Evolutionary conservation across 2,329 filamentous ascomycete species (phyloP), one percentile per base, ranked within the genome.

Genomic region (Fusarium kyushuense): DNA sequence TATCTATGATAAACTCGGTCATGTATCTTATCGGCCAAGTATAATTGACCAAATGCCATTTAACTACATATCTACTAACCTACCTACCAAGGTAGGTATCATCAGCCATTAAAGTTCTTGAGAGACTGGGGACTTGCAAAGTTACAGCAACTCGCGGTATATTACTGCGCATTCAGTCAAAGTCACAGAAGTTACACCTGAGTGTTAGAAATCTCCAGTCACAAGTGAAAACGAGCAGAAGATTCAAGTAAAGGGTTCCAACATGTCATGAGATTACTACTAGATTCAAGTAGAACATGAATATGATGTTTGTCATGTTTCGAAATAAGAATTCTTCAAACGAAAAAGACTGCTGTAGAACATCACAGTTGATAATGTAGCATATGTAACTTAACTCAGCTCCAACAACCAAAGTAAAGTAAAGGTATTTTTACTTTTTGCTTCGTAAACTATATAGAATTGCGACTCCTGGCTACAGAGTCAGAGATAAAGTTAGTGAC

Each of bases 1-100:
- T 58, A 62, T 62, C 59, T 33, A 30, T 19, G 30, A 55, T 62
- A 67, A 38, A 11, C n/a, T 21, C 35, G 6, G 7, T 19, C 17
- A 19, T 13, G 11, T 36, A 36, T 36, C 16, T 36, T n/a, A 36
- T 36, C n/a, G n/a, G 8, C n/a, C 38, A 41, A 23, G 32, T 16
- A 33, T 33, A 17, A 33, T 33, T 33, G 14, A 17, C 14, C 30
- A n/a, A 32, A 32, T 25, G 25, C 7, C 25, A 25, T 7, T n/a
- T n/a, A n/a, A n/a, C n/a, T n/a, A n/a, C n/a, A n/a, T n/a, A n/a
- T n/a, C n/a, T 25, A 25, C 23, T 25, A 25, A 25, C 23, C 23
- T 25, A 25, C 23, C n/a, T n/a, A n/a, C n/a, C n/a, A n/a, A n/a
- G n/a, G 7, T 27, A 27, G 27, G 27, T 17, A 33, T 17, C 32